These are phyloP conservation scores for Mycena indigotica DNA, from an alignment of 768 basidiomycete species.

Conservation along the genomic window DNA sequence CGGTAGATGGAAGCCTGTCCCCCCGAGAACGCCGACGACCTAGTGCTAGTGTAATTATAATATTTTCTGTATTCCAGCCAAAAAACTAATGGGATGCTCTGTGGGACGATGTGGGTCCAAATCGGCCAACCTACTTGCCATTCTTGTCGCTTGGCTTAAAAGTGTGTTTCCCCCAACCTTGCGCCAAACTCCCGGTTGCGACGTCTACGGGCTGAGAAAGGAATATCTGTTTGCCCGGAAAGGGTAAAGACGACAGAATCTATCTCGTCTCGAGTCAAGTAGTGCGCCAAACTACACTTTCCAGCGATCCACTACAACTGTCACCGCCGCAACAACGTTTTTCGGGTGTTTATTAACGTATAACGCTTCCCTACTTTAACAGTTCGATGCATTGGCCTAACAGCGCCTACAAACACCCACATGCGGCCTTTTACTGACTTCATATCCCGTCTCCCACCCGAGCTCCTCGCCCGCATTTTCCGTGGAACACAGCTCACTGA, in stretches of 20 bases:
- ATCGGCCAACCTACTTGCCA: background rate
- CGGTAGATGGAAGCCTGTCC: slow-evolving; percentile 66
- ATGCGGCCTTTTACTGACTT: background rate
- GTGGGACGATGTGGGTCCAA: slow-evolving; percentile 4
- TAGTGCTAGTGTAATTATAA: slow-evolving; percentile 13
- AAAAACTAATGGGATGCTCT: too few relatives aligned
- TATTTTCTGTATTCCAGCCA: too few relatives aligned
- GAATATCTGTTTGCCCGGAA: background rate
- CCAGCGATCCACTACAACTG: too few relatives aligned
- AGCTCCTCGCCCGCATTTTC: background rate
- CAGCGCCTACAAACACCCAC: background rate
- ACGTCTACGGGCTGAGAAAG: too few relatives aligned
- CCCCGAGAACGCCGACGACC: slow-evolving; percentile 15
- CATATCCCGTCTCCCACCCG: background rate
- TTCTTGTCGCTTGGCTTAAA: background rate
- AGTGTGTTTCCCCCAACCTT: too few relatives aligned
- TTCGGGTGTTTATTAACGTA: too few relatives aligned
- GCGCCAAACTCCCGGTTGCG: too few relatives aligned
- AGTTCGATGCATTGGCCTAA: too few relatives aligned
- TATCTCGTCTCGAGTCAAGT: background rate
- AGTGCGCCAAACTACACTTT: background rate
- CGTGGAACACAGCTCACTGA: background rate
- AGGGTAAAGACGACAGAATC: too few relatives aligned
- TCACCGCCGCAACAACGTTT: too few relatives aligned
- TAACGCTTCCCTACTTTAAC: too few relatives aligned